Percentiles rank a stretch among this genome's conserved stretches.
Evolutionary conservation across 2,329 filamentous ascomycete species (phyloP).

Genomic region (Sporothrix luriei): DNA sequence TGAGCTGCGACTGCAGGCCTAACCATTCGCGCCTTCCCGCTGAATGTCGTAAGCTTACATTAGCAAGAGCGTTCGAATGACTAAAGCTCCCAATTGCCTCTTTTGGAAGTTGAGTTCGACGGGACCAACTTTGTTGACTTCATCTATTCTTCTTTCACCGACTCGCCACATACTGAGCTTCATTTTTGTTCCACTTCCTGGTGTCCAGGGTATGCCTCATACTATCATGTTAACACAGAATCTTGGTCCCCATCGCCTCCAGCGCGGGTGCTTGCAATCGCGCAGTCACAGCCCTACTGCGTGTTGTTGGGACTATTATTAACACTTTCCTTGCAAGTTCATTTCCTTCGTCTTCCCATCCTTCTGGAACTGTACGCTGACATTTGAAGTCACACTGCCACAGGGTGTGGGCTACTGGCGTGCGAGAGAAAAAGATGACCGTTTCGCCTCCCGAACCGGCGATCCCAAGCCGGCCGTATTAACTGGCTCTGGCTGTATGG

Average conservation of each 20-base stretch:
- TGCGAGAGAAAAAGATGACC: background rate
- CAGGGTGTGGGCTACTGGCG: background rate
- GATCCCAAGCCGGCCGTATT: background rate
- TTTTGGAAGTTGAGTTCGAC: conserved; percentile 7
- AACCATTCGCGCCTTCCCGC: background rate
- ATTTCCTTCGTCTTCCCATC: background rate
- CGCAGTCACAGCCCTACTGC: background rate
- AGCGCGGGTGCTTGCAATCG: conserved; percentile 6
- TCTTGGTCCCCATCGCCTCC: background rate
- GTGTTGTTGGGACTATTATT: background rate
- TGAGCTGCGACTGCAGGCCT: background rate
- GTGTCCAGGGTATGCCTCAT: background rate
- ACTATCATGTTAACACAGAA: background rate
- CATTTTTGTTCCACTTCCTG: background rate
- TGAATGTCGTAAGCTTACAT: background rate
- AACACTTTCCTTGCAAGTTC: background rate
- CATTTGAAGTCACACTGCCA: background rate
- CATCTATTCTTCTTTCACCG: background rate
- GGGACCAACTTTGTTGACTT: background rate
- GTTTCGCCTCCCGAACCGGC: background rate
- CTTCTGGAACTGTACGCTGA: background rate
- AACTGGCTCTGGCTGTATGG: background rate
- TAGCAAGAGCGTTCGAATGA: background rate
- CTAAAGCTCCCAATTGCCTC: conserved; percentile 7
- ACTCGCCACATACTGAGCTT: background rate